These are phyloP conservation scores for Alternaria gansuensis DNA, from an alignment of 2,329 filamentous ascomycete species.

Conservation along the genomic window DNA sequence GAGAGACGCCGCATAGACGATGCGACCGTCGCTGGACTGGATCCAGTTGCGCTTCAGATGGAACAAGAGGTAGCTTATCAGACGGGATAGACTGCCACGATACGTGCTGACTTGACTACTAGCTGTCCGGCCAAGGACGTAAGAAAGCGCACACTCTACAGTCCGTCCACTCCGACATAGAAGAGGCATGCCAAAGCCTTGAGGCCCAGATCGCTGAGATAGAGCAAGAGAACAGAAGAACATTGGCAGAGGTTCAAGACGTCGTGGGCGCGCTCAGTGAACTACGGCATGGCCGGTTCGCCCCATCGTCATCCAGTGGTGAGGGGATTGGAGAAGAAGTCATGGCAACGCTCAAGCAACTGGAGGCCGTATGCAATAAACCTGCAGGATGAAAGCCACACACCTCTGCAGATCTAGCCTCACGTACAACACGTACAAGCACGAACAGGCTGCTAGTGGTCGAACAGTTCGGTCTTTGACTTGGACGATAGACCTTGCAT, in stretches of 20 bases:
- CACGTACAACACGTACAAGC: background rate
- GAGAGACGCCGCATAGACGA: conserved; percentile 65
- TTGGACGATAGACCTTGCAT: background rate
- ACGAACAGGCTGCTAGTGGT: background rate
- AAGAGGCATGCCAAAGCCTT: conserved; percentile 70
- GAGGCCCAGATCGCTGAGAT: conserved; percentile 73
- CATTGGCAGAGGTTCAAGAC: conserved; percentile 69
- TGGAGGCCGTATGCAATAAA: conserved; percentile 68
- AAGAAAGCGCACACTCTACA: conserved; percentile 66
- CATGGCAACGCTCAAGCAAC: conserved; percentile 69
- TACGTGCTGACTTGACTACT: conserved; percentile 24
- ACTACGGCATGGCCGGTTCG: conserved; percentile 78
- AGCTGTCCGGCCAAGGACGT: conserved; percentile 66
- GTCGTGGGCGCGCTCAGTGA: conserved; percentile 80
- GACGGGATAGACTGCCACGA: background rate
- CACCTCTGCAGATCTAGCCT: background rate
- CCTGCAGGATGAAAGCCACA: conserved; percentile 30
- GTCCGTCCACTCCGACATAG: conserved; percentile 74
- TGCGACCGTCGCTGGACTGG: conserved; percentile 59
- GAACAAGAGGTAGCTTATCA: conserved; percentile 54
- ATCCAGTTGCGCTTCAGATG: conserved; percentile 70
- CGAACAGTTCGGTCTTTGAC: background rate
- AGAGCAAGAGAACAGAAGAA: conserved; percentile 68
- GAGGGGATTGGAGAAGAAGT: conserved; percentile 72
- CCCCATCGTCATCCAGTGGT: conserved; percentile 57